phyloP scores from a whole-genome alignment of 192 early-diverging fungal genomes.

The Mortierella alpina region DNA sequence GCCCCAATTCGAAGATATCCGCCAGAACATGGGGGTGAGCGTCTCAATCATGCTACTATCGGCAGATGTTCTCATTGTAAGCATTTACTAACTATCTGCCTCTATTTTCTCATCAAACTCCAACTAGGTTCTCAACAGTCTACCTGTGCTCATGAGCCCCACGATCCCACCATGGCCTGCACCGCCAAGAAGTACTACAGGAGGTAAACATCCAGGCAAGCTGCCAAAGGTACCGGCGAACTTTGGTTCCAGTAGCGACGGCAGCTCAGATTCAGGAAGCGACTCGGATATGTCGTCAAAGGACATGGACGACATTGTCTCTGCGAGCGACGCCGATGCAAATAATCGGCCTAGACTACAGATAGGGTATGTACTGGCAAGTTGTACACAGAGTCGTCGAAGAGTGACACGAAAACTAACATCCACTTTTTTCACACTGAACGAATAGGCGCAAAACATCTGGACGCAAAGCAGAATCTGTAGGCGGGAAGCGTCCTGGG shows the following conservation, averaged over 20 bases:
- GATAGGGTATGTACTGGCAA: conserved; percentile 23
- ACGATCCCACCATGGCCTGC: conserved; percentile 28
- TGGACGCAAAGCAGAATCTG: conserved; percentile 5
- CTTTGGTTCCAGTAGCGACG: conserved; percentile 23
- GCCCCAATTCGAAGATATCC: conserved; percentile 26
- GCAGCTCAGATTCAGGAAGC: conserved; percentile 34
- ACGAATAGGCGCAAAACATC: conserved; percentile 35
- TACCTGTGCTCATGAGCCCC: conserved; percentile 33
- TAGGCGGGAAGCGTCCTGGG: conserved; percentile 28
- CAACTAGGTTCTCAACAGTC: conserved; percentile 15
- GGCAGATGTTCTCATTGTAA: no score
- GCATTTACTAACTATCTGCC: no score
- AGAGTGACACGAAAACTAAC: no score
- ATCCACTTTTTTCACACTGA: no score
- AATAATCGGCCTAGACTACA: conserved; percentile 22
- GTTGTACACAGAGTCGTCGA: no score
- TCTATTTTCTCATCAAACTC: neutral
- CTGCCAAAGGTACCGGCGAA: conserved; percentile 22
- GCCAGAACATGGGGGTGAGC: conserved; percentile 31
- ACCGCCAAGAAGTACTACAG: conserved; percentile 21
- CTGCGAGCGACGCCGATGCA: conserved; percentile 18
- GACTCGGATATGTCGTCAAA: conserved; percentile 39
- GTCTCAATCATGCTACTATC: neutral
- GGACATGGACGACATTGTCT: conserved; percentile 17
- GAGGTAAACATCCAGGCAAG: conserved; percentile 51